Base-by-base conservation (phyloP, 2,329 filamentous ascomycete genomes). In the Leptosphaerulina australis region DNA sequence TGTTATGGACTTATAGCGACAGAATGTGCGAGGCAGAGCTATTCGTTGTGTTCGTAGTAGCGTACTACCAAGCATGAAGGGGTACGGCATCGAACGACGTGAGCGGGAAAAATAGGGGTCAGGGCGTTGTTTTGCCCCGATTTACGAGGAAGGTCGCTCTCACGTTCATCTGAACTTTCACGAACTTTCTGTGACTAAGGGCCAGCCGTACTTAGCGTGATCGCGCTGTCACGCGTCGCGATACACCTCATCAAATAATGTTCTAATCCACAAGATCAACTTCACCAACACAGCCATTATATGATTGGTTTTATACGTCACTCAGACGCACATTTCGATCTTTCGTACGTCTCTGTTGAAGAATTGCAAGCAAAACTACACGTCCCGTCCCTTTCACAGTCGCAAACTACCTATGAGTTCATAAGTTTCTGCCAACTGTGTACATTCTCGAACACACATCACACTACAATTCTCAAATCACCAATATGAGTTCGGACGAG, bases 1-100 rank as follows among this genome's bases (percentile, higher is more conserved):
- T 29, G 60, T 65, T 34, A 71, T 57, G 26, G 68, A 71, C 46
- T 70, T 70, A 55, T 66, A 58, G 30, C 68, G 66, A 30, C 50
- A 46, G 24, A 62, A 65, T 2, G 54, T 50, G 35, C 39, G 56
- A 5, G 63, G 57, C 5, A 62, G 21, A 8, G n/a, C 39, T 4
- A 44, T 25, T 39, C 30, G 45, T 15, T 58, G 61, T 7, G 50
- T 55, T 12, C 57, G 58, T 22, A 60, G 48, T 22, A 65, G 52
- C 49, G 46, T 47, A 18, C 59, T 47, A 46, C 63, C 36, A 30
- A 57, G 34, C 20, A 56, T 18, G 28, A 55, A 47, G 5, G 56
- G 43, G 34, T 60, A 54, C 38, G 63, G 44, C 66, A 68, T 69
- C 31, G 57, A 55, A 60, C 17, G 25, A 22, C 14, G 8, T 31